These are phyloP conservation scores for Bryum argenteum DNA, from an alignment of 225 moss, liverwort and hornwort species.

Conservation along the genomic window DNA sequence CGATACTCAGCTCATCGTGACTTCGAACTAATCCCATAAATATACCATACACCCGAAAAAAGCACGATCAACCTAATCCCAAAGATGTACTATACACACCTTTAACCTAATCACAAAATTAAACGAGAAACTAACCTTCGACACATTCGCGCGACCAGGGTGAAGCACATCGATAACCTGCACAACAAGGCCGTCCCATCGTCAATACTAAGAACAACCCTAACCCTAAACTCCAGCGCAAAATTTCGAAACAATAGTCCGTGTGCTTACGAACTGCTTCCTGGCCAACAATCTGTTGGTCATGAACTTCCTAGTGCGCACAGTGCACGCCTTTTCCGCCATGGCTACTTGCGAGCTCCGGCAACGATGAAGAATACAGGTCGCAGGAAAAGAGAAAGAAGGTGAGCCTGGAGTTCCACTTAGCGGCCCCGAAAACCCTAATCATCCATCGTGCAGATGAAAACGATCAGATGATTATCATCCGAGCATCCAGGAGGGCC, in stretches of 20 bases:
- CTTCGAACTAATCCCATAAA: too few relatives aligned
- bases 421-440: conserved; percentile 28
- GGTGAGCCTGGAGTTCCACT: rapidly evolving
- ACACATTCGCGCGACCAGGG: conserved; percentile 80
- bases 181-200: neutral
- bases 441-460: neutral
- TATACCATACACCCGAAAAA: neutral
- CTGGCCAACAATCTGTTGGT: conserved; percentile 80
- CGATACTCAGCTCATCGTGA: neutral
- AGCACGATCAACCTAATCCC: neutral
- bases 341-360: conserved; percentile 37
- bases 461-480: too few relatives aligned
- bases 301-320: conserved; percentile 94
- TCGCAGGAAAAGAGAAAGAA: neutral
- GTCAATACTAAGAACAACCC: conserved; percentile 20
- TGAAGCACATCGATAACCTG: conserved; percentile 84
- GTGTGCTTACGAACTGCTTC: conserved; percentile 77
- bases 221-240: neutral
- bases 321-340: conserved; percentile 91
- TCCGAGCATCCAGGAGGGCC: neutral
- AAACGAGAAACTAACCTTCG: conserved; percentile 51
- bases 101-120: neutral
- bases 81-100: too few relatives aligned
- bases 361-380: neutral
- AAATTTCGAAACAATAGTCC: neutral